Base-by-base conservation (phyloP, 2,329 filamentous ascomycete genomes). In the Hirsutella thompsonii region DNA sequence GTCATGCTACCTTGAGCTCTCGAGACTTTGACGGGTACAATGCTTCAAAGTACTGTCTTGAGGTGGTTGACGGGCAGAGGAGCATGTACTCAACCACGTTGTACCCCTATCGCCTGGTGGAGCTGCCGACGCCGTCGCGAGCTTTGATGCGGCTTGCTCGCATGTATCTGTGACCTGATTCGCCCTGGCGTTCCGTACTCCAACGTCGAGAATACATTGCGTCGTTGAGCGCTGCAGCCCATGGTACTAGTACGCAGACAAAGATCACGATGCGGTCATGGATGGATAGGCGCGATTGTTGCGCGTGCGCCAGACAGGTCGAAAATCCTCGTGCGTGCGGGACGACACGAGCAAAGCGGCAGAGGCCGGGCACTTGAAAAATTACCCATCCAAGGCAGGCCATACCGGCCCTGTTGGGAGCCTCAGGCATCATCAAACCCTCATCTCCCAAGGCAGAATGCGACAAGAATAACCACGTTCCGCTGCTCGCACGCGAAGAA, bases 71-170 rank as follows among this genome's bases (percentile, higher is more conserved):
- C 34, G 34, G 16, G 5, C 5, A 20, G 2, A 2, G 11, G 4
- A 11, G n/a, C 34, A 20, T 19, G 34, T 20, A 36, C 19, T 9
- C 19, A 13, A 8, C 11, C 9, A 16, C 19, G 19, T 20, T 36
- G 34, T 36, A 36, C 34, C 34, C 19, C 32, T 8, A 16, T 16
- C 8, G 16, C 26, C 9, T 33, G 40, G 40, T 41, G 40, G 40
- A 41, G 40, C 40, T 41, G 39, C 26, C 23, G 35, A 18, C 39
- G 20, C 39, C 32, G n/a, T 33, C 14, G n/a, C 8, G 14, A n/a
- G 16, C 29, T 30, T 16, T 16, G 32, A 28, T 36, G 32, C 32
- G 38, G 38, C 38, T 35, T 32, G 9, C 11, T 18, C 21, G 16
- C 21, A 40, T 20, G 38, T 40, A 40, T 36, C 23, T 9, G 38